Conservation (phyloP, 176 grass and related monocot species). For the Aegilops speltoides region DNA sequence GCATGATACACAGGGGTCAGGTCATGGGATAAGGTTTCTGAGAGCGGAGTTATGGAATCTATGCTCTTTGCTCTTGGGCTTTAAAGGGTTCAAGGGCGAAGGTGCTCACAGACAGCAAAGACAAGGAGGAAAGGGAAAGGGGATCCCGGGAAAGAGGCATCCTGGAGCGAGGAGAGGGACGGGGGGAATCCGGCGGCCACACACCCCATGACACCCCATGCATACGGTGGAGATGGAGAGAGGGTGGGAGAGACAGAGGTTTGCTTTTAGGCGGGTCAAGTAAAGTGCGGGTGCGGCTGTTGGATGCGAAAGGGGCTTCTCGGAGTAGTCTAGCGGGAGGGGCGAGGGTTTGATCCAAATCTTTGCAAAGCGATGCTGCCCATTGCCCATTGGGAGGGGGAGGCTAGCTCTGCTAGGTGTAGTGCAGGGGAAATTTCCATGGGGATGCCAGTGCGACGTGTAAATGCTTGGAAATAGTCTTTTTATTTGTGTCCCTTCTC, state of each 20-base stretch:
- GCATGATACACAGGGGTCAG: background rate
- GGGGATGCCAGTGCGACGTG: too few relatives aligned
- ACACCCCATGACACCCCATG: conserved; percentile 27
- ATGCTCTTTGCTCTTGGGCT: conserved; percentile 39
- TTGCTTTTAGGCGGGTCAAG: conserved; percentile 45
- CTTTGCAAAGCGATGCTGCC: conserved; percentile 24
- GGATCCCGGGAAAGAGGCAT: conserved; percentile 47
- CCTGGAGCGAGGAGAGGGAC: conserved; percentile 17
- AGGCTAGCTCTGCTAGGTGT: too few relatives aligned
- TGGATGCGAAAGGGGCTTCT: conserved; percentile 35
- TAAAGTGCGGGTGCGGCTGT: conserved; percentile 21
- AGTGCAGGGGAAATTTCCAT: background rate
- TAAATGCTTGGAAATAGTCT: background rate
- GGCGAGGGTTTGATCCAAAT: conserved; percentile 28
- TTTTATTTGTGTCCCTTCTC: background rate
- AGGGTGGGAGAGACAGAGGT: conserved; percentile 8
- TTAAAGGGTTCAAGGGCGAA: conserved; percentile 41
- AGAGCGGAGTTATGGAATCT: conserved; percentile 26
- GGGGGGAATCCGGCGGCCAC: conserved; percentile 27
- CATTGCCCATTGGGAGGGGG: background rate
- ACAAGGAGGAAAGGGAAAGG: conserved; percentile 7
- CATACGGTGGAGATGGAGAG: conserved; percentile 19
- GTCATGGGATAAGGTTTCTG: conserved; percentile 35
- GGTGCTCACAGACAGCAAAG: conserved; percentile 51
- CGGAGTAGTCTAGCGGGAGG: background rate